These are phyloP conservation scores for Neonectria punicea DNA, from an alignment of 2,329 filamentous ascomycete genomes.

Conservation along the genomic window DNA sequence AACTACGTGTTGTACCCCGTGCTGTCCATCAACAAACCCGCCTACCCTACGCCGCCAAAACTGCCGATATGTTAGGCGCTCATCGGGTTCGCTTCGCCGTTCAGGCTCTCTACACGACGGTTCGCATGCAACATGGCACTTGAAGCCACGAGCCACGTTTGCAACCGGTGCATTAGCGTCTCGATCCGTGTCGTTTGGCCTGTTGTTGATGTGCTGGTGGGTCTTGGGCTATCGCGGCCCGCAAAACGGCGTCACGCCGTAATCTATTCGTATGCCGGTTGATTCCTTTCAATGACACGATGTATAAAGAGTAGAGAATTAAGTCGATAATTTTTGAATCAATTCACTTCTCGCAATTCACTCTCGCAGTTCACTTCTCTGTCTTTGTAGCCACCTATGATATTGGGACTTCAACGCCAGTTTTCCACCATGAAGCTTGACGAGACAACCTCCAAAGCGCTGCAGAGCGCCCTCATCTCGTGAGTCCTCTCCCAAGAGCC, in stretches of 20 bases:
- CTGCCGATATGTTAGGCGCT: constrained; percentile 8
- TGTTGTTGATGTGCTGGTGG: constrained; percentile 15
- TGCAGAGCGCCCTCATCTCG: constrained; percentile 15
- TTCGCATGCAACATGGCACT: constrained; percentile 10
- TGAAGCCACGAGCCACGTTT: constrained; percentile 14
- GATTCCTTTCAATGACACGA: not conserved
- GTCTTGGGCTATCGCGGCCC: constrained; percentile 14
- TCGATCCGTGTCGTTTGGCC: not conserved
- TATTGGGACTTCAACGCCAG: not conserved
- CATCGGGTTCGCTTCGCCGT: constrained; percentile 1
- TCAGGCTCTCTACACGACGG: constrained; percentile 1
- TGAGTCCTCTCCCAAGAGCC: not conserved
- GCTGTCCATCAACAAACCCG: not conserved
- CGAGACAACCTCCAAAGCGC: not conserved
- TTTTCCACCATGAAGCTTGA: constrained; percentile 16
- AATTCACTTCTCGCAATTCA: too few species aligned
- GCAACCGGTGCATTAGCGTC: constrained; percentile 12
- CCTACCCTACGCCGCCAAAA: not conserved
- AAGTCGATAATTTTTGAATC: not conserved
- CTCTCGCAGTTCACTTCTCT: not conserved
- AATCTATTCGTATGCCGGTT: not conserved
- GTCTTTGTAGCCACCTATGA: not conserved
- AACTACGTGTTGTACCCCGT: not conserved
- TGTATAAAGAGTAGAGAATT: not conserved
- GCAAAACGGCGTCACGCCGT: not conserved